Evolutionary conservation across 2,329 filamentous ascomycete genomes (phyloP).

Genomic region (Stemphylium vesicarium): DNA sequence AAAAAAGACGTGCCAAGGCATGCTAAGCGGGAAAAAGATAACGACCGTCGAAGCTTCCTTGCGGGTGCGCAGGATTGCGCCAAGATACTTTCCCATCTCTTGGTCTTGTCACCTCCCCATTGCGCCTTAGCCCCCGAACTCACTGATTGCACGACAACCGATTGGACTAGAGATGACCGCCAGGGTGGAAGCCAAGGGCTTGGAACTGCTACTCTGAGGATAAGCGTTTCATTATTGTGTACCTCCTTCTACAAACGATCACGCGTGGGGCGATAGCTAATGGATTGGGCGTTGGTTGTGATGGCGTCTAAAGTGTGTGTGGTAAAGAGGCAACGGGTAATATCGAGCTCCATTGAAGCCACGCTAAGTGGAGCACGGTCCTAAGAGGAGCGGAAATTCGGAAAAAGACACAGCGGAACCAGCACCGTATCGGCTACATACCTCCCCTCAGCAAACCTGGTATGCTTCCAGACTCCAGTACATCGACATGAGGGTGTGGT

Average conservation of each 20-base stretch:
- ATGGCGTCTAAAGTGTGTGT: neutral
- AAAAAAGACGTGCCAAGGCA: constrained; percentile 30
- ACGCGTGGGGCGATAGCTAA: constrained; percentile 7
- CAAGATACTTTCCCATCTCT: constrained; percentile 6
- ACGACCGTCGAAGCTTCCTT: constrained; percentile 23
- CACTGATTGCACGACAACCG: neutral
- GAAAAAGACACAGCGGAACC: too few relatives aligned
- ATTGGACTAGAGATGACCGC: neutral
- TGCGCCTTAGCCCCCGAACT: constrained; percentile 2
- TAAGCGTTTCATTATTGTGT: constrained; percentile 20
- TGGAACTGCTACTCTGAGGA: constrained; percentile 18
- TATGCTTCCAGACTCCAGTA: too few relatives aligned
- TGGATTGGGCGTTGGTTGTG: constrained; percentile 8
- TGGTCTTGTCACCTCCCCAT: constrained; percentile 13
- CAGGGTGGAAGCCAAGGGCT: constrained; percentile 26
- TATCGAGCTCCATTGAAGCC: neutral
- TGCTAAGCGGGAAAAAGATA: constrained; percentile 30
- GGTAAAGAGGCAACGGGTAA: neutral
- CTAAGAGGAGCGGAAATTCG: neutral
- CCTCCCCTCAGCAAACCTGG: too few relatives aligned
- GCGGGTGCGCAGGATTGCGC: neutral
- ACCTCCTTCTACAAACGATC: constrained; percentile 17
- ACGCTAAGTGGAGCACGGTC: neutral
- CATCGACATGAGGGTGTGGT: too few relatives aligned
- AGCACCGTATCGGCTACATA: too few relatives aligned